Conservation (phyloP, 2,329 filamentous ascomycete genomes). For the Aspergillus japonicus region DNA sequence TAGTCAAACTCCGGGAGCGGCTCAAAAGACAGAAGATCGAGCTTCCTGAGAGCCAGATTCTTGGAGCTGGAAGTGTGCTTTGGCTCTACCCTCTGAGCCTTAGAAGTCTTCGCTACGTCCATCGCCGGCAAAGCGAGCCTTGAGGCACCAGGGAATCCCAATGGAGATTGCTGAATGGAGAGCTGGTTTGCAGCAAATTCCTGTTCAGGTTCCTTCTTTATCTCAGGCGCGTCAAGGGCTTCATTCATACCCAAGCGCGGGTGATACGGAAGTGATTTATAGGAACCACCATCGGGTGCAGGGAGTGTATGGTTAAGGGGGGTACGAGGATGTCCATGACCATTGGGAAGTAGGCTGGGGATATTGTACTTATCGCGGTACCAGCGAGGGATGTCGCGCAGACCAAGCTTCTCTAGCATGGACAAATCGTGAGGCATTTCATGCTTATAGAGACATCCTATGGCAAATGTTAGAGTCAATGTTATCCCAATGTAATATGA, state of each 20-base stretch:
- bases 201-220: slow-evolving; percentile 15
- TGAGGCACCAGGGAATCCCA: slow-evolving; percentile 7
- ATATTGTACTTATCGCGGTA: slow-evolving; percentile 50
- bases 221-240: slow-evolving; percentile 10
- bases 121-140: slow-evolving; percentile 5
- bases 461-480: neutral
- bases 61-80: slow-evolving; percentile 12
- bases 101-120: slow-evolving; percentile 9
- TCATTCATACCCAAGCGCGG: slow-evolving; percentile 16
- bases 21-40: slow-evolving; percentile 25
- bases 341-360: slow-evolving; percentile 27
- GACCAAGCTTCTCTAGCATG: slow-evolving; percentile 68
- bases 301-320: slow-evolving; percentile 11
- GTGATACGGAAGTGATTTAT: slow-evolving; percentile 21
- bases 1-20: slow-evolving; percentile 21
- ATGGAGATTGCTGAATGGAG: slow-evolving; percentile 11
- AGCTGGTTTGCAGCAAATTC: slow-evolving; percentile 6
- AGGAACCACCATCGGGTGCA: slow-evolving; percentile 20
- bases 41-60: slow-evolving; percentile 14
- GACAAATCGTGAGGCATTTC: slow-evolving; percentile 74
- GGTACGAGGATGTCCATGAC: slow-evolving; percentile 19
- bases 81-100: slow-evolving; percentile 14
- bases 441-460: slow-evolving; percentile 80
- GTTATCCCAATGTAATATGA: neutral
- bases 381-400: slow-evolving; percentile 59